Base-by-base conservation (phyloP, 495 filamentous ascomycete species). In the Hyaloscypha hepaticicola region DNA sequence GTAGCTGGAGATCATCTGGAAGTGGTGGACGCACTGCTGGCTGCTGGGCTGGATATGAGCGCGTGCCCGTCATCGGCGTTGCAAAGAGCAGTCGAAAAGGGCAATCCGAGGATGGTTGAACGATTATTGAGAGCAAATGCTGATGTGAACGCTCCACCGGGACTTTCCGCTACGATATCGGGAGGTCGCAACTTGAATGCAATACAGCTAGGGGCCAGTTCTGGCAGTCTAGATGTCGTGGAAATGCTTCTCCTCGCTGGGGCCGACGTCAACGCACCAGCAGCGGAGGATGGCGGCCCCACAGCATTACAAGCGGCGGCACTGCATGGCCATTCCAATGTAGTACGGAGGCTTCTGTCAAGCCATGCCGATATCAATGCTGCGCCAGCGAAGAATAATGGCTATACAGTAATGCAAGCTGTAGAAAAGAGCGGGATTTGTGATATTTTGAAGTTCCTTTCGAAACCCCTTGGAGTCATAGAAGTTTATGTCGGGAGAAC, bases 261-360 rank as follows among this genome's bases (percentile, higher is more conserved):
- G 7, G 74, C 72, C 9, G 68, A 76, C 59, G 66, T 69, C 26
- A 75, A 75, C 63, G 57, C 33, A 12, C 31, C 61, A 25, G 61
- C 62, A 7, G 49, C 72, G 56, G 66, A 70, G 38, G 68, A 71
- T 27, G 1, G 31, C 0, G 69, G 65, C 59, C 34, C 59, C 34
- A 72, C 64, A n/a, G 72, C 74, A 7, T 63, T 79, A 7, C 67
- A 74, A 57, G 69, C 67, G 16, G 75, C 77, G 19, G 72, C 69
- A 22, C 0, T n/a, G 5, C 19, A 19, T 12, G 63, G 67, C 4
- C 45, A 51, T 29, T 21, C 48, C 5, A 22, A 66, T 5, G 38
- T 61, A 12, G 57, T 55, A 5, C 51, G 63, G 31, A 49, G 50
- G 27, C 45, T 61, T 24, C 57, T 50, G 11, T 38, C 56, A 11